A percentile compares a stretch with the other conserved stretches of the same genome.
phyloP scores from a whole-genome alignment of 306 rosid genomes.

The Acacia confusa region DNA sequence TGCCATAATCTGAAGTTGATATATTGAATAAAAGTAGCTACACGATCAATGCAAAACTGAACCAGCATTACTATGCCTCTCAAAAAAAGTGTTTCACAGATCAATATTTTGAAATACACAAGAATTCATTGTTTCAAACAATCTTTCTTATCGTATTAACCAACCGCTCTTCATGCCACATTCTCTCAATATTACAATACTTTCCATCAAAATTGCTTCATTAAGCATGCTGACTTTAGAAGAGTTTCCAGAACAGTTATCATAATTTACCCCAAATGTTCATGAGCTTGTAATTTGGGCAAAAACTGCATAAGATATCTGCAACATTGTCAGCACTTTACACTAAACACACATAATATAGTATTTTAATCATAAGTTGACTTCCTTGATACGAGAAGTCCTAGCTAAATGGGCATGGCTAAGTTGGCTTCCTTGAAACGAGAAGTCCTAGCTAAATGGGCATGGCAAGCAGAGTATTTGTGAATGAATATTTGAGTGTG shows the following conservation, averaged over 20 bases:
- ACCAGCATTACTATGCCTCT: not conserved
- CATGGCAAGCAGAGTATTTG: not conserved
- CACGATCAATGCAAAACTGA: not conserved
- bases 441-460: not conserved
- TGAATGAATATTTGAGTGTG: not conserved
- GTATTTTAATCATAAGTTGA: slow-evolving; percentile 1
- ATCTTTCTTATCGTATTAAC: not conserved
- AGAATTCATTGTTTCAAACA: slow-evolving; percentile 3
- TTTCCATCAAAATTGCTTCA: slow-evolving; percentile 15
- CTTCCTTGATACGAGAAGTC: not conserved
- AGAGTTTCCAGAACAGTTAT: not conserved
- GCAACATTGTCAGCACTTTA: not conserved
- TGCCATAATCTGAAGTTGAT: not conserved
- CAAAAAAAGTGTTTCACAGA: not conserved
- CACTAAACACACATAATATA: not conserved
- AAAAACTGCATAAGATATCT: slow-evolving; percentile 21
- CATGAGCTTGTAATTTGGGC: not conserved
- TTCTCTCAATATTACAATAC: slow-evolving; percentile 22
- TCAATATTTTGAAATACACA: not conserved
- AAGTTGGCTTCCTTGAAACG: too few relatives aligned
- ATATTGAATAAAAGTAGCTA: not conserved
- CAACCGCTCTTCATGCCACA: slow-evolving; percentile 19
- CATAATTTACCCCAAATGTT: not conserved
- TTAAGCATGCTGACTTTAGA: slow-evolving; percentile 12
- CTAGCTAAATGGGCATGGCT: not conserved